Evolutionary conservation across 2,329 filamentous ascomycete genomes (phyloP), one percentile per base, ranked within the genome.

Genomic region (Sporothrix luriei): DNA sequence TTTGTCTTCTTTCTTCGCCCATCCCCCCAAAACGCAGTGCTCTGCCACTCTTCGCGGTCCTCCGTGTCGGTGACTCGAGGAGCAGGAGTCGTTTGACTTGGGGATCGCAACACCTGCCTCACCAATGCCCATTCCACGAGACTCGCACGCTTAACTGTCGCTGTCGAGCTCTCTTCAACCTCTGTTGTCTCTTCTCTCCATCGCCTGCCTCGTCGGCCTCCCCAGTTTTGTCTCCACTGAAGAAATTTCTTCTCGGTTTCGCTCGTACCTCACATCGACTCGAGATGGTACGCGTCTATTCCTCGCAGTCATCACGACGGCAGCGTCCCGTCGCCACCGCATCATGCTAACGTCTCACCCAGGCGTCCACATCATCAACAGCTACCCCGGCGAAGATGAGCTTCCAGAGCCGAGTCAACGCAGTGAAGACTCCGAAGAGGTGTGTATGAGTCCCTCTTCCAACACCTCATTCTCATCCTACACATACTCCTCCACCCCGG

Each of bases 351-450:
- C 61, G 9, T n/a, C 43, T 5, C 51, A 13, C 38, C 21, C 78
- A 90, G 88, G 86, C 87, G 78, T 93, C 91, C 75, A 89, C 91
- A 72, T 84, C 91, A 75, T 92, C 91, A 72, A 90, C 90, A 68
- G 84, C 90, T 68, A 91, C 89, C 76, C 88, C 91, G 72, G 82
- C 85, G 76, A 89, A 87, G 79, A 87, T 91, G 80, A 82, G 86
- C 73, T 97, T 97, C 80, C 90, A 95, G 76, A 85, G 86, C 78
- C 91, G 92, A 77, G 88, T 96, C 70, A 90, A 94, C 75, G 90
- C 94, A 74, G 88, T 94, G 75, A 94, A 93, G 77, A 88, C 92
- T 64, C 91, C 91, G 46, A 99, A 98, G 82, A 92, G 89, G 95
- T 97, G 86, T 70, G 64, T 70, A 29, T 46, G 26, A 69, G 26